Evolutionary conservation across 2,329 filamentous ascomycete species (phyloP), one percentile per base, ranked within the genome.

Genomic region (Juglanconis juglandina): DNA sequence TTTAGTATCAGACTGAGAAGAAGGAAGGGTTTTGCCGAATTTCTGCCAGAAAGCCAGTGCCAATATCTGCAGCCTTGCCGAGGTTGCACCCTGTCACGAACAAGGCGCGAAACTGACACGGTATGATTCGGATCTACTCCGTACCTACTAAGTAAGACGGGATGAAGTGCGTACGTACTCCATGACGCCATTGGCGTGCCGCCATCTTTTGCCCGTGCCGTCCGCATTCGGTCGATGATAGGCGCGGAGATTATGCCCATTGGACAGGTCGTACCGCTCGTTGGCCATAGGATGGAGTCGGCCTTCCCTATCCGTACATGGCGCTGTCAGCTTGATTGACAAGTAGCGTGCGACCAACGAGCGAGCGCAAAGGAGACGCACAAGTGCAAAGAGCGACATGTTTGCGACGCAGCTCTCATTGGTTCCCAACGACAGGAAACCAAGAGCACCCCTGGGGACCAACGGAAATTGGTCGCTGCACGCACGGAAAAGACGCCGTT

Each of bases 381-480:
- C 34, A 56, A 35, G 53, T 47, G 57, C 42, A 10, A 32, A 35
- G n/a, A 4, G 7, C 35, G 32, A 50, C 44, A 24, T 37, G 24
- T 51, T 53, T 60, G 46, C 17, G 17, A 51, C 46, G 4, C 44
- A 32, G 35, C 24, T 60, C 37, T 58, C 17, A 63, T 60, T 61
- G 61, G 61, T 39, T 53, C 32, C 34, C n/a, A 24, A 30, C 17
- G 33, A 47, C 33, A 49, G 33, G 17, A 60, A 34, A 33, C 41
- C 53, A 37, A 9, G 32, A 10, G 4, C 32, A 4, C 1, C 37
- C 13, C 11, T 51, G 55, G 24, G 39, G n/a, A 37, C 44, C 33
- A 47, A 56, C 37, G 42, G 41, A 56, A 59, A 59, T 60, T 46
- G 48, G 56, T 13, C 42, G 48, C 58, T 61, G 52, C 51, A 55